Evolutionary conservation across 164 flowering plant species (phyloP), one percentile per base, ranked within the genome.

Genomic region (Berberis vulgaris): DNA sequence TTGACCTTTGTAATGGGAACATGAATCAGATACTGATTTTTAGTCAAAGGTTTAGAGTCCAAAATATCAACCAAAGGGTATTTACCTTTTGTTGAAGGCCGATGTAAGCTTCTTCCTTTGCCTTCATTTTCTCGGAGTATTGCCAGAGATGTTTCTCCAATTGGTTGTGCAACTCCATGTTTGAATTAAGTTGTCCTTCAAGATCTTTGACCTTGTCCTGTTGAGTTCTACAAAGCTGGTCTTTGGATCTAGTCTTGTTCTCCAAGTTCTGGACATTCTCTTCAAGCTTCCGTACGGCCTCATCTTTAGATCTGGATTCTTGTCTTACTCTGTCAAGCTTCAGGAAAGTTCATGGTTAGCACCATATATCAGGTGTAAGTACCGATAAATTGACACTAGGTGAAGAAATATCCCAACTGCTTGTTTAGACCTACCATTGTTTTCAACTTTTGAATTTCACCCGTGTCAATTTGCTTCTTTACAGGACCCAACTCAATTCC

Each of bases 401-500:
- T 10, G 47, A 68, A 60, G 11, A 46, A 49, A 58, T 7, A 3
- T 39, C 2, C 46, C 45, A 43, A 54, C 41, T 12, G 5, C 13
- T 10, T 10, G 11, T 2, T 42, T 11, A 59, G 39, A 65, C 83
- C 52, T 72, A 90, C 97, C 89, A 80, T 79, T 45, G 61, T 54
- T 80, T 91, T 91, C 72, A 76, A 60, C 80, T 83, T 91, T 57
- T 84, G 91, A 68, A 86, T 75, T 73, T 91, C 97, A 60, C 79
- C 67, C 7, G 85, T 80, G 70, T 88, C 97, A 61, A 86, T 54
- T 62, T 91, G 96, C 81, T 79, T 84, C 78, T 75, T 86, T 5
- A 80, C 93, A 70, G 89, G 96, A 73, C 89, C 93, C 73, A 91
- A 69, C 73, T 91, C 97, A 63, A 91, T 69, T 10, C 96, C 97